phyloP scores from a whole-genome alignment of 2,329 filamentous ascomycete genomes.

The Acarospora socialis region DNA sequence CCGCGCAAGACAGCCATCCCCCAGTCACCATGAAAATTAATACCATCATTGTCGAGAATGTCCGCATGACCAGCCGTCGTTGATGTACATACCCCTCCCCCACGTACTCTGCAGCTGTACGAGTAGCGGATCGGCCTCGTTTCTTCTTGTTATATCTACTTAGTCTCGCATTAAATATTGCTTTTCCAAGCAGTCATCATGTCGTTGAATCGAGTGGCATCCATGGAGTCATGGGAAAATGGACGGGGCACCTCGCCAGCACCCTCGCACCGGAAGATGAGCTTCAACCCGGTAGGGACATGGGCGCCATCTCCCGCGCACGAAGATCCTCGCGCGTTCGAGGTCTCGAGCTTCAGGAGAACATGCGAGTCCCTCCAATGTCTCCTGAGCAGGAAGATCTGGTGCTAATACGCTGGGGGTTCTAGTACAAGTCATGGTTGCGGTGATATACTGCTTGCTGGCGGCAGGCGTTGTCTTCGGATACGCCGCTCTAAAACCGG shows the following conservation, averaged over 20 bases:
- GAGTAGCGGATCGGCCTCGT: background rate
- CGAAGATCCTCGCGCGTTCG: slow-evolving; percentile 10
- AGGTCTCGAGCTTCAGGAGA: slow-evolving; percentile 11
- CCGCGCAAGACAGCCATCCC: too few species aligned
- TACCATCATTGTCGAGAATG: too few species aligned
- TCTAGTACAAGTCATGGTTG: slow-evolving; percentile 45
- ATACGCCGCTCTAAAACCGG: slow-evolving; percentile 70
- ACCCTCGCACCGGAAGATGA: slow-evolving; percentile 13
- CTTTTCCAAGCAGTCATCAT: slow-evolving; percentile 1
- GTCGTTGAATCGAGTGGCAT: slow-evolving; percentile 13
- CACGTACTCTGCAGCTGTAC: background rate
- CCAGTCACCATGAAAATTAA: too few species aligned
- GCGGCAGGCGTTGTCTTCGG: slow-evolving; percentile 71
- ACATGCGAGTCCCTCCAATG: slow-evolving; percentile 5
- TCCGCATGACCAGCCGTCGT: too few species aligned
- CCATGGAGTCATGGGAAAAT: slow-evolving; percentile 14
- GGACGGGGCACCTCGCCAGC: slow-evolving; percentile 12
- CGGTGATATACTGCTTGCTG: slow-evolving; percentile 59
- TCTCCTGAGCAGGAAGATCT: slow-evolving; percentile 1
- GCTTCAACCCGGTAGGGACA: slow-evolving; percentile 13
- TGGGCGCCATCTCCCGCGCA: slow-evolving; percentile 9
- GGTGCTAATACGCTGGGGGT: background rate
- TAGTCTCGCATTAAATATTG: background rate
- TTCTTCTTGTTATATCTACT: background rate
- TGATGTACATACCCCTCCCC: slow-evolving; percentile 1